phyloP scores from a whole-genome alignment of 1,139 yeast genomes.

The Zhuliangozyma blackwelliae region DNA sequence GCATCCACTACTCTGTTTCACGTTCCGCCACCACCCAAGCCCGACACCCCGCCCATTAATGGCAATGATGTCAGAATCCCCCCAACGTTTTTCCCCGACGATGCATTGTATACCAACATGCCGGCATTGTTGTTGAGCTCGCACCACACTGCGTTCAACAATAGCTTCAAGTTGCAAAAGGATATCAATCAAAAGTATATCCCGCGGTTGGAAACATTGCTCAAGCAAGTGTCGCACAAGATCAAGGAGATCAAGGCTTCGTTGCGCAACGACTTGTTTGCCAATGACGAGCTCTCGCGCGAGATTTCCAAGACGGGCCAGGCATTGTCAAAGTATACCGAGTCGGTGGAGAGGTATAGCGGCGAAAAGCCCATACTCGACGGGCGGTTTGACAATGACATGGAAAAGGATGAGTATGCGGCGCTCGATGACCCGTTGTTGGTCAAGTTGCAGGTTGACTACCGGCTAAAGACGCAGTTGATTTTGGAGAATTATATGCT shows the following conservation, averaged over 20 bases:
- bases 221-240: conserved; percentile 34
- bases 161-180: conserved; percentile 26
- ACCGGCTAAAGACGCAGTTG: conserved; percentile 40
- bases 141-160: conserved; percentile 27
- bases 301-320: conserved; percentile 42
- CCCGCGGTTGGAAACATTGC: conserved; percentile 35
- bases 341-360: conserved; percentile 33
- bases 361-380: conserved; percentile 24
- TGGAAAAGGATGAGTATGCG: conserved; percentile 20
- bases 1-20: no score
- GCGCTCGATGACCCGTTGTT: conserved; percentile 42
- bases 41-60: not conserved
- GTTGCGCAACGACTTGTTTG: conserved; percentile 41
- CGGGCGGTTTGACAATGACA: conserved; percentile 18
- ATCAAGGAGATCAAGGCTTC: conserved; percentile 43
- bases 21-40: not conserved
- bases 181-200: conserved; percentile 33
- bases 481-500: conserved; percentile 41
- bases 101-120: conserved; percentile 30
- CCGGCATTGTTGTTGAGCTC: conserved; percentile 36
- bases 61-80: conserved; percentile 34
- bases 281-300: conserved; percentile 31
- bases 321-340: conserved; percentile 27
- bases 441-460: conserved; percentile 37
- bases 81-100: conserved; percentile 43